Base-by-base conservation (phyloP, 2,329 filamentous ascomycete species). In the Aureobasidium sp. region DNA sequence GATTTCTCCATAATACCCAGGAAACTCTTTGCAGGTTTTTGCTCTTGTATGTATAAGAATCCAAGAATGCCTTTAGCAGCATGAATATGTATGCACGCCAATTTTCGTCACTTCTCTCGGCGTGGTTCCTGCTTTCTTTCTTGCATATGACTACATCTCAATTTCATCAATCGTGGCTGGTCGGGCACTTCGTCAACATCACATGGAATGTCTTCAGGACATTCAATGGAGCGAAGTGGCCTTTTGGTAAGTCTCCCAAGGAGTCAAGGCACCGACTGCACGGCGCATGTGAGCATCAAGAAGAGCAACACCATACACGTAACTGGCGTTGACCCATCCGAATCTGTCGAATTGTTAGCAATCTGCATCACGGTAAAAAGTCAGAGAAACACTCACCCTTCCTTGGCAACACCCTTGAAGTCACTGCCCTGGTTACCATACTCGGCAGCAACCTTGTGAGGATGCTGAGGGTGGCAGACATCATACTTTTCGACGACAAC, bases 401-500 rank as follows among this genome's bases (percentile, higher is more conserved):
- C 93, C 69, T 90, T 91, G 60, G 93, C 90, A 68, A 96, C 92
- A 42, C 93, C 93, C 78, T 95, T 96, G 78, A 97, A 97, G 72
- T 97, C 90, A 55, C 89, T 80, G 2, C 94, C 94, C 75, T 99
- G 94, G 75, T 99, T 99, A 7, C 94, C 94, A 72, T 99, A 99
- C 77, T 99, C 94, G 63, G 93, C 94, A 74, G 95, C 91, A 14
- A 97, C 94, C 65, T 89, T 87, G 76, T 97, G 94, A 41, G 94
- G 92, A 70, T 96, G 92, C 62, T 92, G 86, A 5, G 89, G 87
- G 62, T 90, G 81, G 22, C 93, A 97, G 64, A 99, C 94, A 75
- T 99, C 90, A 78, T 99, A 99, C 79, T 99, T 99, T 77, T 99
- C 94, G 6, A 97, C 94, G 1, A 99, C 93, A 9, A 97, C 91